phyloP scores from a whole-genome alignment of 768 basidiomycete genomes.

The Mycena amicta region DNA sequence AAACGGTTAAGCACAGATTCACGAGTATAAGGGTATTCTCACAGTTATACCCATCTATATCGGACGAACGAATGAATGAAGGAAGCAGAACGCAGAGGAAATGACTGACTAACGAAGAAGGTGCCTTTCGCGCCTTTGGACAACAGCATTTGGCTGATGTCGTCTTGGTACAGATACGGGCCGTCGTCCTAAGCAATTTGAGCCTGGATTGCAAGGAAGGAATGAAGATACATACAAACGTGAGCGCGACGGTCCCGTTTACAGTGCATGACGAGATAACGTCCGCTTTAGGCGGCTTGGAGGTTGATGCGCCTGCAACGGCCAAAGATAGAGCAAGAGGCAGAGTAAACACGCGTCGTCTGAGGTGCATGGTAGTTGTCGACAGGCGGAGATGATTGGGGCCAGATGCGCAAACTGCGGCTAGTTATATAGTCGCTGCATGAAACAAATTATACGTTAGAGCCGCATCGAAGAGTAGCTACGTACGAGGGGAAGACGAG shows the following conservation, averaged over 20 bases:
- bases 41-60: slow-evolving; percentile 28
- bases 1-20: neutral
- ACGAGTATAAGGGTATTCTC: neutral
- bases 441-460: neutral
- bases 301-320: neutral
- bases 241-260: slow-evolving; percentile 32
- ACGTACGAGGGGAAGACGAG: neutral
- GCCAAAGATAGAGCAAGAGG: neutral
- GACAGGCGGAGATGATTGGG: neutral
- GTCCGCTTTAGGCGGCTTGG: slow-evolving; percentile 5
- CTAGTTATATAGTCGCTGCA: neutral
- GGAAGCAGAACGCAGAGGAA: neutral
- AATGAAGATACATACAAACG: slow-evolving; percentile 25
- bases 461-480: too few species aligned
- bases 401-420: neutral
- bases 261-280: slow-evolving; percentile 30
- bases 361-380: neutral
- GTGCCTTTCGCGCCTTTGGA: slow-evolving; percentile 32
- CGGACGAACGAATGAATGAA: too few species aligned
- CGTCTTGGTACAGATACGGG: slow-evolving; percentile 23
- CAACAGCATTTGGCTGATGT: slow-evolving; percentile 20
- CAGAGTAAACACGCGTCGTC: neutral
- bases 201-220: neutral
- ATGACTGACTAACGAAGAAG: slow-evolving; percentile 34
- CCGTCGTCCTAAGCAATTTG: slow-evolving; percentile 29